Conservation (phyloP, 2,329 filamentous ascomycete genomes). For the Nannizziopsis arthrosporioides region DNA sequence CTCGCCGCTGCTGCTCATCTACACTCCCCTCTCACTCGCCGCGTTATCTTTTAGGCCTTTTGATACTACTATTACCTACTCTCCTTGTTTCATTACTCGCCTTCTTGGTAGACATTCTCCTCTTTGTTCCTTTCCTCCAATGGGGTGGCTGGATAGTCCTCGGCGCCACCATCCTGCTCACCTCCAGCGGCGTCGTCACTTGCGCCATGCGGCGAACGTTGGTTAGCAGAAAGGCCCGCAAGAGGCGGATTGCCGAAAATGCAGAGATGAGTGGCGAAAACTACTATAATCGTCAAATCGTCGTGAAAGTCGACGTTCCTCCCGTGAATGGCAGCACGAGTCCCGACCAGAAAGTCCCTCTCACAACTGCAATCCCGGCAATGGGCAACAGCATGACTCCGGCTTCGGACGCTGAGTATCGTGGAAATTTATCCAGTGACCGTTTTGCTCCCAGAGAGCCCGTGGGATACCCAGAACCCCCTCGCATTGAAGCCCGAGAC, state of each 20-base stretch:
- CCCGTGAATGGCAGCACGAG: slow-evolving; percentile 33
- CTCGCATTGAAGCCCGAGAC: slow-evolving; percentile 24
- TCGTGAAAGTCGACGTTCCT: slow-evolving; percentile 41
- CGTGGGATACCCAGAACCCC: slow-evolving; percentile 10
- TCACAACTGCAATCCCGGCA: background rate
- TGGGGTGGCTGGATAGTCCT: slow-evolving; percentile 94
- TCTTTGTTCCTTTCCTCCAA: slow-evolving; percentile 86
- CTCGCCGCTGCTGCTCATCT: slow-evolving; percentile 74
- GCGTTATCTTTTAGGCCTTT: slow-evolving; percentile 69
- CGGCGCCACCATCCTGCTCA: slow-evolving; percentile 74
- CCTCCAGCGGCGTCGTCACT: slow-evolving; percentile 69
- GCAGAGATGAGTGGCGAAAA: slow-evolving; percentile 95
- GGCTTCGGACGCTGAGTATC: background rate
- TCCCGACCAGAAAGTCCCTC: background rate
- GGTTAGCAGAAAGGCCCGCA: slow-evolving; percentile 82
- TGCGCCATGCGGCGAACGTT: slow-evolving; percentile 91
- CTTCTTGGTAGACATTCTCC: slow-evolving; percentile 83
- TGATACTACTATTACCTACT: slow-evolving; percentile 77
- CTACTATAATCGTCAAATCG: slow-evolving; percentile 59
- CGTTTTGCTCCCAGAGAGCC: slow-evolving; percentile 23
- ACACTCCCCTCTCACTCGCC: slow-evolving; percentile 82
- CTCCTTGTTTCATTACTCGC: slow-evolving; percentile 73
- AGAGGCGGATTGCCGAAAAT: slow-evolving; percentile 83
- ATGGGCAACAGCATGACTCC: background rate
- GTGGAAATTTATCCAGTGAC: background rate